A percentile compares a stretch with the other conserved stretches of the same genome.
These are phyloP conservation scores for Pistacia atlantica DNA, from an alignment of 345 rosid genomes.

Conservation along the genomic window DNA sequence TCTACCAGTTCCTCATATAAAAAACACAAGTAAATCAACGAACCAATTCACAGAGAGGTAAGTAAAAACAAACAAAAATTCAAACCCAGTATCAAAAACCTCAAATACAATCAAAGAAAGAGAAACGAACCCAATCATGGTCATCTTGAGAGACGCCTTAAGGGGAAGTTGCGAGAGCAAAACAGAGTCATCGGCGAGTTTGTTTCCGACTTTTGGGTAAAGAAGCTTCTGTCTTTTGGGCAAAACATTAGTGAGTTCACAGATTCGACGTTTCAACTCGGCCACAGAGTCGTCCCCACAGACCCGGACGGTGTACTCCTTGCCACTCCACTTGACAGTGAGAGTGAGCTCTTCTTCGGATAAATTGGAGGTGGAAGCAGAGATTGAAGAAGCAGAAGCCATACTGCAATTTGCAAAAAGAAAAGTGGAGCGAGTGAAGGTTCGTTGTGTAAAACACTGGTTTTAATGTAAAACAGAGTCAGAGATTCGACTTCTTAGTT, in stretches of 20 bases:
- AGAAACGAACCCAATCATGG: slow-evolving; percentile 76
- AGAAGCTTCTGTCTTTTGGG: slow-evolving; percentile 97
- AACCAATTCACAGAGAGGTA: background rate
- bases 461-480: background rate
- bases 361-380: slow-evolving; percentile 36
- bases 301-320: slow-evolving; percentile 82
- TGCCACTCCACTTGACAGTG: slow-evolving; percentile 86
- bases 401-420: background rate
- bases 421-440: background rate
- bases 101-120: background rate
- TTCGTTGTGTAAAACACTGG: background rate
- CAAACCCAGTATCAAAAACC: background rate
- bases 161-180: slow-evolving; percentile 77
- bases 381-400: slow-evolving; percentile 5
- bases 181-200: slow-evolving; percentile 74
- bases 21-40: background rate
- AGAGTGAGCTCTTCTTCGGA: slow-evolving; percentile 83
- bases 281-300: slow-evolving; percentile 90
- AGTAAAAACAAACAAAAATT: background rate
- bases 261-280: slow-evolving; percentile 90
- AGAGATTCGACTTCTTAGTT: background rate
- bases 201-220: slow-evolving; percentile 85
- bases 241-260: slow-evolving; percentile 75
- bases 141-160: slow-evolving; percentile 90
- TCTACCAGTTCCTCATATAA: background rate